phyloP scores from a whole-genome alignment of 2,329 filamentous ascomycete species.

The Colletotrichum echinochloae region DNA sequence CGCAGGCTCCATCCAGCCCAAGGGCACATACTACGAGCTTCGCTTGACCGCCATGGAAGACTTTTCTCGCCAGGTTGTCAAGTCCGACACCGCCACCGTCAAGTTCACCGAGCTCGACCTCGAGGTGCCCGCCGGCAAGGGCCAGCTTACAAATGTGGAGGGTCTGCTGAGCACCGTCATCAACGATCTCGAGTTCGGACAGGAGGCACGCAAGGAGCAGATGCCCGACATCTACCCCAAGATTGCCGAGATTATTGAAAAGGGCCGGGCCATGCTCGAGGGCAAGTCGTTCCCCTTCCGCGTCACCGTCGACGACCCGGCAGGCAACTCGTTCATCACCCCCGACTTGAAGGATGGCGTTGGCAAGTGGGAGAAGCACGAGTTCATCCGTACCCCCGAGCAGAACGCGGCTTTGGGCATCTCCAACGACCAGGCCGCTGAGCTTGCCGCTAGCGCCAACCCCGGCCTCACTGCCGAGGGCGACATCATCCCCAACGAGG shows the following conservation, averaged over 20 bases:
- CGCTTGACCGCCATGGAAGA: constrained; percentile 79
- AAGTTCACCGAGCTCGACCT: constrained; percentile 92
- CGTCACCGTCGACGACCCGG: constrained; percentile 87
- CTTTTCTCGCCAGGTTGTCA: constrained; percentile 88
- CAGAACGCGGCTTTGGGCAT: constrained; percentile 91
- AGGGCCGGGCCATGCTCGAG: constrained; percentile 80
- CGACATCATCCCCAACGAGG: constrained; percentile 91
- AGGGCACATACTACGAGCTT: constrained; percentile 86
- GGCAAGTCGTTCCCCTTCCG: constrained; percentile 89
- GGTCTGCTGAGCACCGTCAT: constrained; percentile 84
- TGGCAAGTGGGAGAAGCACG: constrained; percentile 89
- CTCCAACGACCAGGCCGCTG: constrained; percentile 69
- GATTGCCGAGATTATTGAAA: constrained; percentile 80
- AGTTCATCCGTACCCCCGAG: constrained; percentile 84
- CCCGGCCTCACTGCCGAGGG: constrained; percentile 65
- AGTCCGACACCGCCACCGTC: constrained; percentile 87
- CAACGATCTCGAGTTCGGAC: constrained; percentile 83
- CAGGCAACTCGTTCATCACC: constrained; percentile 96
- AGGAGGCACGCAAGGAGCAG: constrained; percentile 83
- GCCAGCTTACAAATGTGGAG: constrained; percentile 94
- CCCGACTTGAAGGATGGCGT: constrained; percentile 82
- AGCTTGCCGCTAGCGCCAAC: constrained; percentile 62
- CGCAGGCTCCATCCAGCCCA: constrained; percentile 90
- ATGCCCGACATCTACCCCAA: constrained; percentile 83
- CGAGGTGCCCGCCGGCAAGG: constrained; percentile 90